Percentiles rank a stretch among this genome's conserved stretches.
Conservation (phyloP, 495 filamentous ascomycete species). For the Hypoxylon cercidicola region DNA sequence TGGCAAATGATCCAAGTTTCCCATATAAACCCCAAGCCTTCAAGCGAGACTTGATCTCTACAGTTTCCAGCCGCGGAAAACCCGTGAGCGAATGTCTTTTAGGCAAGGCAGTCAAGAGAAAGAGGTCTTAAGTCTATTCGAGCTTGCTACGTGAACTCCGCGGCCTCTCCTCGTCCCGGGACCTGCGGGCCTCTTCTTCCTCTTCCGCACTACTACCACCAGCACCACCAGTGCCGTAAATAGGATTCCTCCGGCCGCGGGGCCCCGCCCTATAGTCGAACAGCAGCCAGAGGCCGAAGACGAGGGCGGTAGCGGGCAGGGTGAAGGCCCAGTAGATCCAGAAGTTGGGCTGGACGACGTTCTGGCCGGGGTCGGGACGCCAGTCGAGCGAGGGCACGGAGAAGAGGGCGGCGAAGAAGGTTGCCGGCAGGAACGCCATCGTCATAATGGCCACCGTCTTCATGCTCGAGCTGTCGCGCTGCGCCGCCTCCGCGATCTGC, state of each 20-base stretch:
- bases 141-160: conserved; percentile 5
- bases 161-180: conserved; percentile 8
- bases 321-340: conserved; percentile 53
- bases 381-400: conserved; percentile 51
- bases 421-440: conserved; percentile 52
- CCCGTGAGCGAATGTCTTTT: too few species aligned
- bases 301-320: conserved; percentile 39
- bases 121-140: background rate
- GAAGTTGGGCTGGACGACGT: conserved; percentile 46
- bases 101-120: too few species aligned
- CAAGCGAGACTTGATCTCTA: too few species aligned
- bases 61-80: too few species aligned
- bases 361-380: conserved; percentile 26
- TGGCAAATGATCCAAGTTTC: too few species aligned
- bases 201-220: background rate
- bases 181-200: background rate
- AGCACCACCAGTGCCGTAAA: background rate
- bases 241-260: too few species aligned
- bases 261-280: conserved; percentile 9
- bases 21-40: too few species aligned
- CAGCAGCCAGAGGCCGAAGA: conserved; percentile 41
- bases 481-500: conserved; percentile 43
- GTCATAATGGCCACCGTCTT: conserved; percentile 52
- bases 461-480: conserved; percentile 52
- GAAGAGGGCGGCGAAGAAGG: conserved; percentile 52